Base-by-base conservation (phyloP, 139 green algal genomes). In the Haematococcus lacustris region DNA sequence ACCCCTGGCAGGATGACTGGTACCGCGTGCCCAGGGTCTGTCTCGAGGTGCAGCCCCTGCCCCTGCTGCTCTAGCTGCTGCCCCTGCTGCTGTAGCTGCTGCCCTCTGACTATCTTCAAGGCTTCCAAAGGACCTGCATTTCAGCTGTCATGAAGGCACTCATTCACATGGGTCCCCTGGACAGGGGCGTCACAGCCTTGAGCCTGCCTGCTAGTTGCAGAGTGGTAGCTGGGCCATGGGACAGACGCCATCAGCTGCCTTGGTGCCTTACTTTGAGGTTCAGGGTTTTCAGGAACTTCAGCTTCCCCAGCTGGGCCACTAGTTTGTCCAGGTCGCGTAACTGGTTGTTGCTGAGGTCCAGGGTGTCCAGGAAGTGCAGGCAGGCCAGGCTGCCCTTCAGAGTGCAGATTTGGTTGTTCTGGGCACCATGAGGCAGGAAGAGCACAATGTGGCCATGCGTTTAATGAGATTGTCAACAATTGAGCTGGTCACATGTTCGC, bases 331-430 rank as follows among this genome's bases (percentile, higher is more conserved):
- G 66, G 73, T 88, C 75, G 0, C 77, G 50, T 30, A 91, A 76
- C 60, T 75, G 50, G 68, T 89, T 91, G 74, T 79, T 66, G 33
- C 51, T 79, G 1, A 89, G 53, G 68, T 89, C 81, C 6, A 91
- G 75, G n/a, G 77, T 78, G 38, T 83, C 76, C 17, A 90, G 71
- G 73, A 85, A 86, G 32, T 75, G 73, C 40, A 90, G 78, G 35
- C 38, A 40, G 3, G 33, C 35, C 33, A 90, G 79, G 76, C 78
- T 85, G 17, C 85, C 85, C 25, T 83, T 84, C 7, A 90, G 78
- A 6, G 78, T 88, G 76, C 78, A 88, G 41, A 90, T 82, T 38
- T 74, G 39, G 67, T 90, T 90, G 70, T 88, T 73, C 83, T 90
- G 78, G 7, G 32, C 2, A 23, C 26, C 32, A 33, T 66, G 9